These are phyloP conservation scores for Rutstroemia sydowiana DNA, from an alignment of 2,329 filamentous ascomycete genomes.

Conservation along the genomic window DNA sequence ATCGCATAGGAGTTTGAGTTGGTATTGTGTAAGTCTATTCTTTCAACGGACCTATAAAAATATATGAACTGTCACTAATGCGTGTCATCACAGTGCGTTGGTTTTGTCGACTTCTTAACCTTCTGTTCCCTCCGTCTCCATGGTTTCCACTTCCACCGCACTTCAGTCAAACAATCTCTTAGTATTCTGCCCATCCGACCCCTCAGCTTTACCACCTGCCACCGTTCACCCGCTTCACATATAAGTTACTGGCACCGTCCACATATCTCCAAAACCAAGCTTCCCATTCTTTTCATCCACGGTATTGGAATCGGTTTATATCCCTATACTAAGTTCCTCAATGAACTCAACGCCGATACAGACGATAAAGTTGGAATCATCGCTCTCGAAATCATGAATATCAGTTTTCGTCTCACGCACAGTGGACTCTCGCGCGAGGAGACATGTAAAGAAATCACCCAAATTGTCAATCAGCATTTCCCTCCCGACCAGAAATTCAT, in stretches of 20 bases:
- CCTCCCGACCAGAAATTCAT: conserved; percentile 41
- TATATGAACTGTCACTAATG: background rate
- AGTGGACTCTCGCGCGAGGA: conserved; percentile 39
- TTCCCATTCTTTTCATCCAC: conserved; percentile 55
- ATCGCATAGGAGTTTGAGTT: conserved; percentile 47
- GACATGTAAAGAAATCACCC: conserved; percentile 44
- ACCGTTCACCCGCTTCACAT: conserved; percentile 38
- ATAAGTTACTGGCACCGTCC: conserved; percentile 54
- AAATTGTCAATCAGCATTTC: conserved; percentile 44
- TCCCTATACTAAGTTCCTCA: conserved; percentile 48
- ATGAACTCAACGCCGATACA: conserved; percentile 39
- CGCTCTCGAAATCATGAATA: conserved; percentile 49
- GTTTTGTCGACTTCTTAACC: conserved; percentile 31
- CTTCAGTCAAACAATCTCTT: conserved; percentile 35
- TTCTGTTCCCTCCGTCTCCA: conserved; percentile 33
- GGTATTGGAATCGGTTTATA: conserved; percentile 55
- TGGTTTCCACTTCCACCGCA: conserved; percentile 43
- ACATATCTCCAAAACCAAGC: conserved; percentile 48
- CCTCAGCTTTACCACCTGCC: conserved; percentile 38
- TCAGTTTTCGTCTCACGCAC: conserved; percentile 49
- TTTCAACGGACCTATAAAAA: background rate
- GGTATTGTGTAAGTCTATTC: conserved; percentile 43
- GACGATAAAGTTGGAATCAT: conserved; percentile 50
- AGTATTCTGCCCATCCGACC: conserved; percentile 48
- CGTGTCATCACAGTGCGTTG: conserved; percentile 23